A percentile compares a stretch with the other conserved stretches of the same genome.
Conservation (phyloP, 1,284 basidiomycete genomes). For the Microbotryum saponariae region DNA sequence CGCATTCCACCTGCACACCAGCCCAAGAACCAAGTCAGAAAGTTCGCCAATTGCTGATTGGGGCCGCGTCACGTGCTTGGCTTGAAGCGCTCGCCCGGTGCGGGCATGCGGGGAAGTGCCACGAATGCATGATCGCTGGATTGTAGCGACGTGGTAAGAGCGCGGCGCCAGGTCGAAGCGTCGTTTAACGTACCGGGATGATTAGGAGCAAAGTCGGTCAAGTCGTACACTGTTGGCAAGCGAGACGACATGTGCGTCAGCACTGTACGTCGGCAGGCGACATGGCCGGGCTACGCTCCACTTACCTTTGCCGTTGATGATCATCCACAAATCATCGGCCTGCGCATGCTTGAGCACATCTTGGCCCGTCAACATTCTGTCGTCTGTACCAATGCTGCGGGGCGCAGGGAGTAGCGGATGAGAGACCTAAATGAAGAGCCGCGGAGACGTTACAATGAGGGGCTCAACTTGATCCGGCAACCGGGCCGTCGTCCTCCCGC, state of each 20-base stretch:
- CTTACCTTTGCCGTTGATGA: conserved; percentile 59
- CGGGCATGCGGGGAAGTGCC: background rate
- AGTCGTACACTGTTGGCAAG: conserved; percentile 3
- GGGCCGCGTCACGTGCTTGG: conserved; percentile 11
- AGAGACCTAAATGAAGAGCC: background rate
- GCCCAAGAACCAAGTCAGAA: background rate
- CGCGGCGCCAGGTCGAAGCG: conserved; percentile 66
- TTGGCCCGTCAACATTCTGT: conserved; percentile 41
- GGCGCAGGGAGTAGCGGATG: background rate
- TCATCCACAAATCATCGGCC: conserved; percentile 66
- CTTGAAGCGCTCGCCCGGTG: background rate
- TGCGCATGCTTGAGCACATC: conserved; percentile 82
- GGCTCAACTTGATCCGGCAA: background rate
- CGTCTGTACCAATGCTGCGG: background rate
- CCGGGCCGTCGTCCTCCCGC: background rate
- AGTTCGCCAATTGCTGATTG: background rate
- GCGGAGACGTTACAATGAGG: background rate
- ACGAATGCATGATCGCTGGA: background rate
- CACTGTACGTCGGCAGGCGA: background rate
- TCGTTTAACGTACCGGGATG: background rate
- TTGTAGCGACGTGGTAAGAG: background rate
- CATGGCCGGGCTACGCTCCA: background rate
- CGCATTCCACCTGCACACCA: conserved; percentile 24
- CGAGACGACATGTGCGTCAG: background rate
- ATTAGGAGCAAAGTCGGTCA: background rate